Evolutionary conservation across 331 rosid species (phyloP).

Genomic region (Cydonia oblonga): DNA sequence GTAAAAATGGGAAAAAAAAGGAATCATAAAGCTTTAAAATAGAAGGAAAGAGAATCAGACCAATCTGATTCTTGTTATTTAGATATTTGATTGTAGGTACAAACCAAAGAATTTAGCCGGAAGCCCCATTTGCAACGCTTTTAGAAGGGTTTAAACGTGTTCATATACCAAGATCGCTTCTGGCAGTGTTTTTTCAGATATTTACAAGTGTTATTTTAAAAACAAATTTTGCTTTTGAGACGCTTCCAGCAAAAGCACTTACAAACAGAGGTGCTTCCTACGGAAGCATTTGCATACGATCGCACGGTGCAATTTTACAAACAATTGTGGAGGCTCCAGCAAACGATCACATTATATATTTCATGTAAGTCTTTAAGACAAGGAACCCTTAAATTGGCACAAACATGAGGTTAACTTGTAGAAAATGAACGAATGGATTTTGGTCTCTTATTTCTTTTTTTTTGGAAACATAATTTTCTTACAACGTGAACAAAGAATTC

Average conservation of each 20-base stretch:
- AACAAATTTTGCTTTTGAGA: no score
- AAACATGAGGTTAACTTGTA: not conserved
- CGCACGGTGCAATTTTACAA: not conserved
- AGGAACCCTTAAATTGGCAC: not conserved
- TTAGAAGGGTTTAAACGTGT: no score
- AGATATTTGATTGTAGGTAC: not conserved
- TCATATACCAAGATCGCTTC: not conserved
- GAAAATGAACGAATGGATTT: not conserved
- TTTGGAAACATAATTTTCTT: not conserved
- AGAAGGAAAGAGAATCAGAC: not conserved
- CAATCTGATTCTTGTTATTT: no score
- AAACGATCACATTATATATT: not conserved
- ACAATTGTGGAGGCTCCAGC: not conserved
- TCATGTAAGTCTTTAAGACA: not conserved
- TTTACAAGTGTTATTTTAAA: no score
- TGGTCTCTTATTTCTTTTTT: not conserved
- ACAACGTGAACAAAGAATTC: not conserved
- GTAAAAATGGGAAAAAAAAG: no score
- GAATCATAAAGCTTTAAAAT: not conserved
- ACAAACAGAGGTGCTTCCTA: no score
- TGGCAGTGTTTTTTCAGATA: no score
- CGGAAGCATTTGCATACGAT: no score
- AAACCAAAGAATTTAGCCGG: not conserved
- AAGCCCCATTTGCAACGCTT: not conserved
- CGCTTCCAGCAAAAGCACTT: no score